Evolutionary conservation across 2,329 filamentous ascomycete species (phyloP).

Genomic region (Stagonosporopsis chrysanthemi): DNA sequence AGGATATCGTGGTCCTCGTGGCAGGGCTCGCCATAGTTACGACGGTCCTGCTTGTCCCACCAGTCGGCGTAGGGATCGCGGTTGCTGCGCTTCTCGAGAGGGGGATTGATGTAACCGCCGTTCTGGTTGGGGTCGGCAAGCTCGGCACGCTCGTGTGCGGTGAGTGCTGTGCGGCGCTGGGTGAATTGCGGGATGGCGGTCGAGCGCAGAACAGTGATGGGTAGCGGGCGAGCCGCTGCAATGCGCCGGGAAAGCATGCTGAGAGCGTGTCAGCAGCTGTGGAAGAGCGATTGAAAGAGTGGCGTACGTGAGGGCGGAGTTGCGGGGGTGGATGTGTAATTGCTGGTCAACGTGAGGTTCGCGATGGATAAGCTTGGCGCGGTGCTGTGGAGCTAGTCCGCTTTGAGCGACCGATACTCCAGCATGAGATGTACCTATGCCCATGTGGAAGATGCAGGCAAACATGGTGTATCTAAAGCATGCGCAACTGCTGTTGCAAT

Average conservation of each 20-base stretch:
- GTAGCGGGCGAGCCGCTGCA: conserved; percentile 52
- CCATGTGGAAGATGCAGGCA: no score
- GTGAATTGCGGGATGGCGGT: conserved; percentile 44
- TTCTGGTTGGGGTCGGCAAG: conserved; percentile 71
- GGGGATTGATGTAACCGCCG: conserved; percentile 83
- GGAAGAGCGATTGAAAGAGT: conserved; percentile 22
- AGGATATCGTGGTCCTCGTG: conserved; percentile 97
- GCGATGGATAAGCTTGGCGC: conserved; percentile 32
- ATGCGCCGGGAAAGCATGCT: conserved; percentile 56
- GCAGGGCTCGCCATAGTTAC: conserved; percentile 95
- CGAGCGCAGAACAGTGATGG: conserved; percentile 45
- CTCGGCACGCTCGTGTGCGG: conserved; percentile 53
- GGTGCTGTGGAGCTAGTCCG: conserved; percentile 23
- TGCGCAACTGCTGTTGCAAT: not conserved
- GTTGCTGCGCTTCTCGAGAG: conserved; percentile 82
- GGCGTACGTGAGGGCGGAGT: conserved; percentile 40
- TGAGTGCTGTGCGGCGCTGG: conserved; percentile 48
- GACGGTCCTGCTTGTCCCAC: conserved; percentile 97
- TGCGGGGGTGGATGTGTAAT: conserved; percentile 27
- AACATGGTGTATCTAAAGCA: not conserved
- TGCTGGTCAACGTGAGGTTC: conserved; percentile 35
- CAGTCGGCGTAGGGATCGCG: conserved; percentile 92
- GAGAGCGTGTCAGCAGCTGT: conserved; percentile 51
- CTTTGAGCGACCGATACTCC: not conserved
- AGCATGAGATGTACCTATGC: not conserved